Evolutionary conservation across 2,329 filamentous ascomycete genomes (phyloP).

Genomic region (Plectosphaerella plurivora): DNA sequence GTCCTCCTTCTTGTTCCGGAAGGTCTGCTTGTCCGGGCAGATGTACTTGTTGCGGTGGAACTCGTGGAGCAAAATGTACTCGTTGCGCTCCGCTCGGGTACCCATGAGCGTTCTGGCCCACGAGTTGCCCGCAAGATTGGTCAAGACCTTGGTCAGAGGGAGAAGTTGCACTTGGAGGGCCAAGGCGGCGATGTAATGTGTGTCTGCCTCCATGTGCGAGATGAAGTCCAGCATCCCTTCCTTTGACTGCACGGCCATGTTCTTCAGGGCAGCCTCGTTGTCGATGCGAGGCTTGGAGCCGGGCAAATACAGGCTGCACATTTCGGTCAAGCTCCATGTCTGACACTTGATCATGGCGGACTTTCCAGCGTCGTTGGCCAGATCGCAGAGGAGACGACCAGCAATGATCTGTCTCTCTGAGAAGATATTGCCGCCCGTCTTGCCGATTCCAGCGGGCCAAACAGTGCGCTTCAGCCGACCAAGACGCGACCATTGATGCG

Average conservation of each 20-base stretch:
- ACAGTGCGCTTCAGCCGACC: constrained; percentile 77
- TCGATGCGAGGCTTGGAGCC: constrained; percentile 73
- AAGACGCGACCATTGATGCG: constrained; percentile 89
- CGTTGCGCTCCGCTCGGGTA: constrained; percentile 94
- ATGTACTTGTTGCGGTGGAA: constrained; percentile 98
- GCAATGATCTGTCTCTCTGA: constrained; percentile 86
- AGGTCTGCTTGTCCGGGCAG: constrained; percentile 88
- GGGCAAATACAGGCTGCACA: constrained; percentile 86
- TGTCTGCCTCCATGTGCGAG: constrained; percentile 90
- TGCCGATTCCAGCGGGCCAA: constrained; percentile 86
- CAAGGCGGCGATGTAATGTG: constrained; percentile 90
- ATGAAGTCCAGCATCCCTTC: constrained; percentile 90
- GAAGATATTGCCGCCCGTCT: constrained; percentile 85
- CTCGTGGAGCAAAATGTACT: constrained; percentile 97
- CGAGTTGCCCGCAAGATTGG: constrained; percentile 94
- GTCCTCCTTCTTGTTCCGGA: constrained; percentile 71
- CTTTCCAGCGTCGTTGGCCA: constrained; percentile 95
- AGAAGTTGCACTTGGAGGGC: constrained; percentile 87
- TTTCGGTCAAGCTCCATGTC: constrained; percentile 96
- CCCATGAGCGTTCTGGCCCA: constrained; percentile 96
- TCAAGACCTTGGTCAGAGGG: constrained; percentile 89
- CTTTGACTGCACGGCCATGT: constrained; percentile 73
- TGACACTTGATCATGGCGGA: constrained; percentile 96
- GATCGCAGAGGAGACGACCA: constrained; percentile 85
- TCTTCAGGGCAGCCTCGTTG: constrained; percentile 79